Conservation (phyloP, 2,329 filamentous ascomycete species). For the Chaetomiaceae sp. region DNA sequence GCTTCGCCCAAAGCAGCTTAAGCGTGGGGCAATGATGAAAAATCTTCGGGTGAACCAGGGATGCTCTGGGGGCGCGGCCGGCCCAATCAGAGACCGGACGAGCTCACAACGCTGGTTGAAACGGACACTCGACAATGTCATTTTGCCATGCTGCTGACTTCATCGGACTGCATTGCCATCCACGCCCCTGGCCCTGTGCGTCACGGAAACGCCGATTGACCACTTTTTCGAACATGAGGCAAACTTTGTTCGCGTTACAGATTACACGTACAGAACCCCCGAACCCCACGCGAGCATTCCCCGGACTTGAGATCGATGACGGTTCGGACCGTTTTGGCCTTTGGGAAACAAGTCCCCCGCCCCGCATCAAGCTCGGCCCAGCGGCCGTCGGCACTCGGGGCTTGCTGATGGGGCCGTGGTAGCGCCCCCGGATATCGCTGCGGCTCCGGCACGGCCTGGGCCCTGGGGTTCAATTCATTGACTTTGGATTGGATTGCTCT, state of each 20-base stretch:
- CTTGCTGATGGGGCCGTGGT: no score
- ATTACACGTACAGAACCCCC: neutral
- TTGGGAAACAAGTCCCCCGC: no score
- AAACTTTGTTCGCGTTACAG: neutral
- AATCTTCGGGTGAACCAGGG: slow-evolving; percentile 19
- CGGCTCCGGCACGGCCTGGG: no score
- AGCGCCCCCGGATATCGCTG: no score
- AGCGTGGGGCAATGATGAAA: slow-evolving; percentile 15
- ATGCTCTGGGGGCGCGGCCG: slow-evolving; percentile 1
- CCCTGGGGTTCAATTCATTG: no score
- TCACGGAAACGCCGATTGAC: slow-evolving; percentile 3
- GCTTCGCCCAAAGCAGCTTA: slow-evolving; percentile 9
- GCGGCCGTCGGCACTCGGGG: no score
- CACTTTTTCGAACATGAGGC: neutral
- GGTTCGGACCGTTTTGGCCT: neutral
- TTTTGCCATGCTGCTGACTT: slow-evolving; percentile 3
- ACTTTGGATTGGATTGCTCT: no score
- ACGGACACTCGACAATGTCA: neutral
- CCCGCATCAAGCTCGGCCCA: no score
- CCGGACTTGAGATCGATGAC: neutral
- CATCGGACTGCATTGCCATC: neutral
- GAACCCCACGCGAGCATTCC: neutral
- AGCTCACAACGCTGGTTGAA: slow-evolving; percentile 5
- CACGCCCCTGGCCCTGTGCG: neutral
- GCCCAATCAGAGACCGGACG: slow-evolving; percentile 7